These are phyloP conservation scores for Hypoxylon sp. DNA, from an alignment of 2,329 filamentous ascomycete genomes.

Conservation along the genomic window DNA sequence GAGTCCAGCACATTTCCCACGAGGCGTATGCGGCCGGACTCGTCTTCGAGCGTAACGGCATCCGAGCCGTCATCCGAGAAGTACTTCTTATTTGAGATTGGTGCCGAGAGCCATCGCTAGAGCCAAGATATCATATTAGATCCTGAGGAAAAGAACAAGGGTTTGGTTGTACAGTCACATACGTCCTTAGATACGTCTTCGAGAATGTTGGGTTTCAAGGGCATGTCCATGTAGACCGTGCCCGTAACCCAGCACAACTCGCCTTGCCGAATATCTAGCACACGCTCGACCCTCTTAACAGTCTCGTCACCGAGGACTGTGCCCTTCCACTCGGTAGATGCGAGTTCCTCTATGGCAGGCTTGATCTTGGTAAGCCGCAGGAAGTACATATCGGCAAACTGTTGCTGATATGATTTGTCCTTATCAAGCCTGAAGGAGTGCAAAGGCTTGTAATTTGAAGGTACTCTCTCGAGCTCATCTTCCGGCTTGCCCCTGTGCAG, in stretches of 20 bases:
- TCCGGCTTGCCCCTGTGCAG: slow-evolving; percentile 56
- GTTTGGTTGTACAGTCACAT: slow-evolving; percentile 51
- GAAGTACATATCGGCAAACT: slow-evolving; percentile 99
- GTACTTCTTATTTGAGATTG: slow-evolving; percentile 83
- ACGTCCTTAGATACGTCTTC: slow-evolving; percentile 96
- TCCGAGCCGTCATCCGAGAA: slow-evolving; percentile 71
- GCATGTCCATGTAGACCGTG: slow-evolving; percentile 98
- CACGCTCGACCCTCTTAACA: slow-evolving; percentile 84
- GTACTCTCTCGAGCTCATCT: slow-evolving; percentile 65
- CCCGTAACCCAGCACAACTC: slow-evolving; percentile 96
- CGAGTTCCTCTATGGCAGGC: slow-evolving; percentile 82
- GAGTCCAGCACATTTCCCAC: slow-evolving; percentile 78
- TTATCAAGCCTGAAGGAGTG: slow-evolving; percentile 81
- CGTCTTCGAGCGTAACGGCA: slow-evolving; percentile 92
- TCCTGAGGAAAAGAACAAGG: not conserved
- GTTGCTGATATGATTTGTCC: slow-evolving; percentile 86
- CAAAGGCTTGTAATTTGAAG: slow-evolving; percentile 79
- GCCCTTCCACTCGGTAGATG: slow-evolving; percentile 81
- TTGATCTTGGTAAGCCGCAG: slow-evolving; percentile 89
- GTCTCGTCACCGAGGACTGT: slow-evolving; percentile 83
- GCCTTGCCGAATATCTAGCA: slow-evolving; percentile 95
- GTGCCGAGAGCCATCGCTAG: slow-evolving; percentile 90
- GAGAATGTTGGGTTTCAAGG: slow-evolving; percentile 93
- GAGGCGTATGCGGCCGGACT: slow-evolving; percentile 88
- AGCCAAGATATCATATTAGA: slow-evolving; percentile 27